Percentiles rank a stretch among this genome's conserved stretches.
phyloP scores from a whole-genome alignment of 176 grass and related monocot species.

The Calamus simplicifolius region DNA sequence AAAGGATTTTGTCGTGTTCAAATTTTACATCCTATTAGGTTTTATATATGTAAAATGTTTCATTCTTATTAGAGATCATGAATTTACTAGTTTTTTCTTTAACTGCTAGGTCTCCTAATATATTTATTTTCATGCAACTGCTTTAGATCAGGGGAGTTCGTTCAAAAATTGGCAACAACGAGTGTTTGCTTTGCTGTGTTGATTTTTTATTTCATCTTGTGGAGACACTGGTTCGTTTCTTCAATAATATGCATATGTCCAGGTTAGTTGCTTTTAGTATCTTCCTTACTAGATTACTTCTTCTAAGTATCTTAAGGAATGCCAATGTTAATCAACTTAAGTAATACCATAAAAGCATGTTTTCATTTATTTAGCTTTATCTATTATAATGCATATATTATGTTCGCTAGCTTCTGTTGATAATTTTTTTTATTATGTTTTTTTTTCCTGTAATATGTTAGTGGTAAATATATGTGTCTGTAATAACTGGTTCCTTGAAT shows the following conservation, averaged over 20 bases:
- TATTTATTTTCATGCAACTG: constrained; percentile 9
- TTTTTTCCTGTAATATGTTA: too few relatives aligned
- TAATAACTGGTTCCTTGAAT: too few relatives aligned
- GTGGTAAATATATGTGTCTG: too few relatives aligned
- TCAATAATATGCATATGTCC: constrained; percentile 99
- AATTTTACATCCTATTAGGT: not conserved
- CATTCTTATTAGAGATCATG: not conserved
- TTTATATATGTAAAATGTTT: not conserved
- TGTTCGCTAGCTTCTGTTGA: too few relatives aligned
- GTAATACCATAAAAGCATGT: too few relatives aligned
- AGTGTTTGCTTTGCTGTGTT: constrained; percentile 92
- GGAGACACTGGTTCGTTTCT: constrained; percentile 92
- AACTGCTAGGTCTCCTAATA: not conserved
- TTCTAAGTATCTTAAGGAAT: not conserved
- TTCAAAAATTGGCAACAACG: constrained; percentile 90
- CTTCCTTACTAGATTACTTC: not conserved
- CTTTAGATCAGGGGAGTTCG: constrained; percentile 84
- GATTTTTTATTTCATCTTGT: constrained; percentile 98
- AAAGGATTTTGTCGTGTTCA: not conserved
- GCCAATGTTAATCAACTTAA: too few relatives aligned
- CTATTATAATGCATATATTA: too few relatives aligned
- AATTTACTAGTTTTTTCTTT: not conserved
- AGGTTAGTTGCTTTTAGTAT: constrained; percentile 41
- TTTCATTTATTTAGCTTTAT: too few relatives aligned
- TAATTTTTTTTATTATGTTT: too few relatives aligned